Evolutionary conservation across 2,329 filamentous ascomycete species (phyloP).

Genomic region (Colletotrichum neosansevieriae): DNA sequence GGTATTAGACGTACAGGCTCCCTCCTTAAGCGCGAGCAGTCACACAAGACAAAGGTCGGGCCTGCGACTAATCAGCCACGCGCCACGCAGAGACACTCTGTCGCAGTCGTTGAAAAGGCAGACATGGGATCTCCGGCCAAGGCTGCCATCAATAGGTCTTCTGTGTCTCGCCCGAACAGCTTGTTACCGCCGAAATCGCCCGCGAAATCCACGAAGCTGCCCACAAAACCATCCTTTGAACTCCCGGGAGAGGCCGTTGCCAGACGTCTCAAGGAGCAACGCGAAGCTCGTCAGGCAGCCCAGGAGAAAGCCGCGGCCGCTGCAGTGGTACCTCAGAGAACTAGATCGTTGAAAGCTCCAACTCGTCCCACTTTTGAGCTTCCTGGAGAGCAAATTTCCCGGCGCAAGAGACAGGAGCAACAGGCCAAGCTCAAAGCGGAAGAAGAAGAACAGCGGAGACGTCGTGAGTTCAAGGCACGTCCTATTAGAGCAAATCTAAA

Average conservation of each 20-base stretch:
- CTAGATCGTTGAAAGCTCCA: constrained; percentile 64
- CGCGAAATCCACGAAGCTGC: constrained; percentile 65
- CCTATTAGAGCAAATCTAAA: constrained; percentile 62
- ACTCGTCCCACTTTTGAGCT: constrained; percentile 71
- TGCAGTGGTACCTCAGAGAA: constrained; percentile 54
- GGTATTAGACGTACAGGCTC: not conserved
- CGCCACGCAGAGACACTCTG: constrained; percentile 56
- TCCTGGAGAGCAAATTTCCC: constrained; percentile 71
- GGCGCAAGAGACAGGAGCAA: constrained; percentile 66
- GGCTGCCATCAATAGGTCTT: constrained; percentile 43
- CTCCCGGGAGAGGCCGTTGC: constrained; percentile 73
- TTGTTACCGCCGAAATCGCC: constrained; percentile 60
- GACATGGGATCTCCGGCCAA: constrained; percentile 40
- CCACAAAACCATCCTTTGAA: constrained; percentile 69
- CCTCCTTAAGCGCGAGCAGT: constrained; percentile 44
- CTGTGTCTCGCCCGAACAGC: constrained; percentile 52
- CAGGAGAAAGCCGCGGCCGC: constrained; percentile 40
- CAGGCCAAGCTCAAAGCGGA: constrained; percentile 67
- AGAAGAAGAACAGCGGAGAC: constrained; percentile 70
- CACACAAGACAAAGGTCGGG: constrained; percentile 58
- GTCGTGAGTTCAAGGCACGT: constrained; percentile 73
- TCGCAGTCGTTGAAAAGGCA: constrained; percentile 47
- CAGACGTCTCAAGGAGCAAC: constrained; percentile 68
- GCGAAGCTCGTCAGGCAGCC: constrained; percentile 63
- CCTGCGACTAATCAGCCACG: constrained; percentile 49